Conservation (phyloP, 2,329 filamentous ascomycete species). For the Leptosphaerulina australis region DNA sequence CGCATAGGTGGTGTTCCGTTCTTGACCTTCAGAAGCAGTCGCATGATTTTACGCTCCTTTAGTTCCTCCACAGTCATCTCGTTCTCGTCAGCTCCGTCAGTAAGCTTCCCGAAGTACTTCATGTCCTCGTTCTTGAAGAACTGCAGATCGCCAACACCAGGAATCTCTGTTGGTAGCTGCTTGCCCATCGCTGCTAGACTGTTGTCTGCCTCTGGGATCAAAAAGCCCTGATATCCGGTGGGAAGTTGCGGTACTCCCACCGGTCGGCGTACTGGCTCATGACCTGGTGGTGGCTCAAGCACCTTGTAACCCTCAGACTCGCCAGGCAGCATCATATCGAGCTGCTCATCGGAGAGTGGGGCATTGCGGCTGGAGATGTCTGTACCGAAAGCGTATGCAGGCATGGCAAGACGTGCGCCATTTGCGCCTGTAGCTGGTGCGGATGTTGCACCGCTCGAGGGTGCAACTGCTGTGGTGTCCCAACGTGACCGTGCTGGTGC, state of each 20-base stretch:
- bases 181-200: constrained; percentile 77
- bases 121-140: constrained; percentile 99
- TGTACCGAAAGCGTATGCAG: constrained; percentile 74
- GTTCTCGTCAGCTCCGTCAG: constrained; percentile 92
- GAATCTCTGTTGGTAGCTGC: constrained; percentile 92
- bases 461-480: constrained; percentile 42
- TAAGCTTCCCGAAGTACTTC: constrained; percentile 97
- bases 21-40: constrained; percentile 95
- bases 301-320: constrained; percentile 93
- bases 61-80: constrained; percentile 90
- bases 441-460: constrained; percentile 30
- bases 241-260: constrained; percentile 78
- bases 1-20: constrained; percentile 98
- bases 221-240: constrained; percentile 76
- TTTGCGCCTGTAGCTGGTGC: constrained; percentile 30
- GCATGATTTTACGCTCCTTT: constrained; percentile 98
- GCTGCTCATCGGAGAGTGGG: constrained; percentile 88
- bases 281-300: constrained; percentile 87
- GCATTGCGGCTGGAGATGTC: constrained; percentile 82
- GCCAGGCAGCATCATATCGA: constrained; percentile 86
- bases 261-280: constrained; percentile 77
- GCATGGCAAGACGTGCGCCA: constrained; percentile 27
- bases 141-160: constrained; percentile 91
- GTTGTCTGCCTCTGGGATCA: constrained; percentile 95
- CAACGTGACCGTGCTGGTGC: constrained; percentile 43